Conservation (phyloP, 805 yeast genomes). For the Teunomyces gatunensis region DNA sequence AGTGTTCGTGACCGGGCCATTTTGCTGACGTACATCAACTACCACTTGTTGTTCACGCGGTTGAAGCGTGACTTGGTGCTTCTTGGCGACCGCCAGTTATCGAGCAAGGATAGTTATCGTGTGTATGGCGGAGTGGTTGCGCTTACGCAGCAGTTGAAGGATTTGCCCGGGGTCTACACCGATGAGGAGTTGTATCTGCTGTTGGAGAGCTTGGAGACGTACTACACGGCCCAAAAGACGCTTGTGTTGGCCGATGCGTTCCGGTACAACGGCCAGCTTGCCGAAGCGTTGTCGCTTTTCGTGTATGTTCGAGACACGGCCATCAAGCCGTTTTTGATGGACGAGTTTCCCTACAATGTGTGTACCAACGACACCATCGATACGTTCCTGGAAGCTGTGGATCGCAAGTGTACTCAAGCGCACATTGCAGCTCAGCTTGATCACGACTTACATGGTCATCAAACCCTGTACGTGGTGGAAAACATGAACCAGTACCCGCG, state of each 20-base stretch:
- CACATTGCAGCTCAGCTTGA: conserved; percentile 52
- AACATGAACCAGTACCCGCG: conserved; percentile 41
- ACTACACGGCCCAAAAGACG: conserved; percentile 46
- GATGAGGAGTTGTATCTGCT: conserved; percentile 66
- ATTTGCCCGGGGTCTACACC: conserved; percentile 88
- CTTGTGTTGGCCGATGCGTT: conserved; percentile 46
- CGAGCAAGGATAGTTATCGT: conserved; percentile 44
- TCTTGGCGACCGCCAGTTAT: conserved; percentile 32
- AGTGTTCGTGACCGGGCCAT: conserved; percentile 72
- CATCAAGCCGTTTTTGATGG: conserved; percentile 17
- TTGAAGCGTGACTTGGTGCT: conserved; percentile 68
- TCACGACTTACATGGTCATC: conserved; percentile 17
- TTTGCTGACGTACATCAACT: conserved; percentile 70
- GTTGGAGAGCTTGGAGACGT: conserved; percentile 48
- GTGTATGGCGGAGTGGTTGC: conserved; percentile 50
- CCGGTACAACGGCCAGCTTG: conserved; percentile 36
- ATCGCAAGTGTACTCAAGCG: conserved; percentile 15
- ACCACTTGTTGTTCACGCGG: conserved; percentile 60
- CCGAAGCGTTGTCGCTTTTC: conserved; percentile 48
- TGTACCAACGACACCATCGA: conserved; percentile 27
- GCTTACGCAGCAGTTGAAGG: conserved; percentile 59
- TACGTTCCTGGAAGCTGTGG: conserved; percentile 18
- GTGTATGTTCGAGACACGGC: conserved; percentile 18
- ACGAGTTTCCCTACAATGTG: conserved; percentile 41
- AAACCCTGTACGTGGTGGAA: conserved; percentile 38